Conservation (phyloP, 805 yeast species). For the Cyberlindnera sargentensis region DNA sequence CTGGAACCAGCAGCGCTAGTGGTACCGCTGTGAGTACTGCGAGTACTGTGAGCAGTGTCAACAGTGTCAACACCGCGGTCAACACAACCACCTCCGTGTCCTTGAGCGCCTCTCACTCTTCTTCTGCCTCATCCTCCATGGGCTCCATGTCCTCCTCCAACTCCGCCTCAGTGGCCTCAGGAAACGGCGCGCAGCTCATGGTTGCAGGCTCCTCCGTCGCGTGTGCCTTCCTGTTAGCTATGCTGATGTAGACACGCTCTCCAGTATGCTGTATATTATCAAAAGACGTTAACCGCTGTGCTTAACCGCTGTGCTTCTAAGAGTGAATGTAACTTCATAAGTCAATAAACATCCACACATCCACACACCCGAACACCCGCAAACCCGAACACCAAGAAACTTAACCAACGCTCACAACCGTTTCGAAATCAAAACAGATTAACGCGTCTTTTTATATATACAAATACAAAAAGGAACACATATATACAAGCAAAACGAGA, state of each 20-base stretch:
- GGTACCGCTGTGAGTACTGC: background rate
- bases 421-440: background rate
- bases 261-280: background rate
- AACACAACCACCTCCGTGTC: conserved; percentile 2
- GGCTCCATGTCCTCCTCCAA: conserved; percentile 8
- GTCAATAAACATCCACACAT: too few relatives aligned
- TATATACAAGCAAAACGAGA: background rate
- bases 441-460: background rate
- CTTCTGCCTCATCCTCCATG: conserved; percentile 11
- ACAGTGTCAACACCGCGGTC: background rate
- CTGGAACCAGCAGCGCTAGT: background rate
- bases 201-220: conserved; percentile 11
- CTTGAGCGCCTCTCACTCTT: conserved; percentile 10
- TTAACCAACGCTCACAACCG: background rate
- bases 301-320: too few relatives aligned
- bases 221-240: conserved; percentile 11
- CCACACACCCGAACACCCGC: too few relatives aligned
- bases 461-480: background rate
- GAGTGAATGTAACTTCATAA: too few relatives aligned
- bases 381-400: too few relatives aligned
- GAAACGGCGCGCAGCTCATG: conserved; percentile 11
- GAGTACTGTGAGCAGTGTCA: too few relatives aligned
- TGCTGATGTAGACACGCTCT: conserved; percentile 4
- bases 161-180: conserved; percentile 7
- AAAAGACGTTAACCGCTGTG: too few relatives aligned